Conservation (phyloP, 495 filamentous ascomycete genomes). For the Jackrogersella minutella region DNA sequence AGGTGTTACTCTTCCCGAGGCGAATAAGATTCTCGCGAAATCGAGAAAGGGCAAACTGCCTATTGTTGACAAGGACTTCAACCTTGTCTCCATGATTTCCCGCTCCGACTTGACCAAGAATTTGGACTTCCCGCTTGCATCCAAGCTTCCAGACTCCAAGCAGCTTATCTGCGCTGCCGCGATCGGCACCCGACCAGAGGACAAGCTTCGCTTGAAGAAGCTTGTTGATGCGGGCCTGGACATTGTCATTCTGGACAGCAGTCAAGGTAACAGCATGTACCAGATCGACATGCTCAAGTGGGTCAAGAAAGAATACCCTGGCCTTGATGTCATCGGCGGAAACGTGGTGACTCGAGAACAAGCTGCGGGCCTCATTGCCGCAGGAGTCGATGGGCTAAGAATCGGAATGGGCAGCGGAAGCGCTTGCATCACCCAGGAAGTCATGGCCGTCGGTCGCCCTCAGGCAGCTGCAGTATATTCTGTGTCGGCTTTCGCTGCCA, state of each 20-base stretch:
- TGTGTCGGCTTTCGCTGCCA: conserved; percentile 84
- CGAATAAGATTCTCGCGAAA: conserved; percentile 89
- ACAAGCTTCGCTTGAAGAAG: conserved; percentile 84
- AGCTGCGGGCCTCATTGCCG: conserved; percentile 89
- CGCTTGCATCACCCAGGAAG: conserved; percentile 99
- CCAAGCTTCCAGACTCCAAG: conserved; percentile 96
- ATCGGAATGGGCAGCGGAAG: conserved; percentile 99
- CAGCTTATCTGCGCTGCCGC: conserved; percentile 95
- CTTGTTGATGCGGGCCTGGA: conserved; percentile 95
- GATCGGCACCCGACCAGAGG: conserved; percentile 91
- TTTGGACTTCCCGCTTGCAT: conserved; percentile 93
- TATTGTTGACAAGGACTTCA: conserved; percentile 85
- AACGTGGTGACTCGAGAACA: conserved; percentile 98
- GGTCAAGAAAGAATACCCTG: conserved; percentile 84
- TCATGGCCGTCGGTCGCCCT: conserved; percentile 97
- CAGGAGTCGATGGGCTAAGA: conserved; percentile 93
- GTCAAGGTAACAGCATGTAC: conserved; percentile 96
- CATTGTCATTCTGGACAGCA: conserved; percentile 93
- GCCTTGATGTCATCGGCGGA: conserved; percentile 93
- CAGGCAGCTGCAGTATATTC: conserved; percentile 92
- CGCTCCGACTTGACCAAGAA: conserved; percentile 99
- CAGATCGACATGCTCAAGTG: conserved; percentile 97
- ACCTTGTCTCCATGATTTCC: conserved; percentile 93
- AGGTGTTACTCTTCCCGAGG: conserved; percentile 85
- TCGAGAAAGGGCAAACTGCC: conserved; percentile 99